A percentile compares a stretch with the other conserved stretches of the same genome.
These are phyloP conservation scores for Auricularia sp. DNA, from an alignment of 768 basidiomycete species.

Conservation along the genomic window DNA sequence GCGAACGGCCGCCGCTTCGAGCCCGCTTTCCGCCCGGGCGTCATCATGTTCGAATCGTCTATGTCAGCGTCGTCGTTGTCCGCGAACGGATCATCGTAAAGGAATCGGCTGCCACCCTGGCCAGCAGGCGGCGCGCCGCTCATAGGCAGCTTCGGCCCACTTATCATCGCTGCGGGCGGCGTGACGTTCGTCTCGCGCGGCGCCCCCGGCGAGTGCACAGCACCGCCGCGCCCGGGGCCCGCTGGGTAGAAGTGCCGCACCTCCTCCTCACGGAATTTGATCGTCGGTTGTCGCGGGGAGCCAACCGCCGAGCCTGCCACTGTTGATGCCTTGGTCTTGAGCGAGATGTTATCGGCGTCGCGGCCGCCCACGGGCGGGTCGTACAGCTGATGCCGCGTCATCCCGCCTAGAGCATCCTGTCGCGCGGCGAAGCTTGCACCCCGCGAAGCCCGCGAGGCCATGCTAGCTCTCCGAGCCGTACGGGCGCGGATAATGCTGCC, in stretches of 20 bases:
- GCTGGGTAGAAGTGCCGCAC: slow-evolving; percentile 64
- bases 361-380: slow-evolving; percentile 68
- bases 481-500: slow-evolving; percentile 68
- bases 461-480: slow-evolving; percentile 17
- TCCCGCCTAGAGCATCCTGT: slow-evolving; percentile 27
- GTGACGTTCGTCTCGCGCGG: background rate
- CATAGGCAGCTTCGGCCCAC: background rate
- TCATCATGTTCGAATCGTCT: background rate
- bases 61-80: background rate
- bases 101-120: background rate
- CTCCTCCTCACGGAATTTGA: slow-evolving; percentile 71
- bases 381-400: slow-evolving; percentile 77
- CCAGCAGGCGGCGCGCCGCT: background rate
- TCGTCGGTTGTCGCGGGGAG: slow-evolving; percentile 36
- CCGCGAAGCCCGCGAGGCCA: background rate
- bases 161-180: background rate
- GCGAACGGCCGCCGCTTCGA: slow-evolving; percentile 1
- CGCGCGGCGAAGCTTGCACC: slow-evolving; percentile 12
- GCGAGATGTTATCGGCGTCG: slow-evolving; percentile 30
- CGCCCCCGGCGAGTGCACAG: slow-evolving; percentile 10
- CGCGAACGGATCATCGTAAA: background rate
- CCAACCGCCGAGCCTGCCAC: slow-evolving; percentile 14
- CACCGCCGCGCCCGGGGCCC: slow-evolving; percentile 36
- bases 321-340: slow-evolving; percentile 23
- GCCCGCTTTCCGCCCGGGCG: background rate